Base-by-base conservation (phyloP, 306 rosid genomes). In the Cyamopsis tetragonoloba region DNA sequence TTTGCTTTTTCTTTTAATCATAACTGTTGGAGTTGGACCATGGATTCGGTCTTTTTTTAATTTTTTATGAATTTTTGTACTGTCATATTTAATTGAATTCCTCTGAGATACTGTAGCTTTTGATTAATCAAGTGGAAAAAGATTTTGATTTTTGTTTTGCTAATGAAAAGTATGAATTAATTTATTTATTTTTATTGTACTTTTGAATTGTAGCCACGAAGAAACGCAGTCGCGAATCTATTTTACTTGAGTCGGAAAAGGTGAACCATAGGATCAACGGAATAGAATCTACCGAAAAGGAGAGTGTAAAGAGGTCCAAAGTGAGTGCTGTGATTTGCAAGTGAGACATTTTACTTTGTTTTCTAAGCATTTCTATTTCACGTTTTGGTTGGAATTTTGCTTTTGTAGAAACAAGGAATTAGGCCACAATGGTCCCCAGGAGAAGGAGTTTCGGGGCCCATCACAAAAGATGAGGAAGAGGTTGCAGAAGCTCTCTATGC, bases 381-480 rank as follows among this genome's bases (percentile, higher is more conserved):
- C 60, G 42, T 71, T 62, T 50, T 68, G 6, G 28, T 38, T 68
- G 72, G 48, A 50, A 51, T 71, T 71, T 60, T 80, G 42, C 55
- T 82, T 82, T 61, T 54, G 87, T 61, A 83, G 92, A 84, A 85
- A 77, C 84, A 73, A 20, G 74, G 72, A 49, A 75, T 49, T 44
- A 44, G 8, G 62, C 24, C 53, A 35, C 57, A 70, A 20, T 70
- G 73, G 78, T 78, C 81, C 74, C 66, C 7, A 4, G 67, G 58
- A 46, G 74, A 62, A 71, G 72, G 43, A 35, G 77, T 41, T 42
- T 57, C 73, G 65, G 80, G 77, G 66, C 41, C 83, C 58, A 84
- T 91, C 64, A 88, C 97, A 38, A 88, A 91, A 75, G 97, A 91
- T 46, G 97, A 91, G 85, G 88, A 86, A 80, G 97, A 91, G 84